Conservation (phyloP, 2,329 filamentous ascomycete genomes). For the Penicillium expansum region DNA sequence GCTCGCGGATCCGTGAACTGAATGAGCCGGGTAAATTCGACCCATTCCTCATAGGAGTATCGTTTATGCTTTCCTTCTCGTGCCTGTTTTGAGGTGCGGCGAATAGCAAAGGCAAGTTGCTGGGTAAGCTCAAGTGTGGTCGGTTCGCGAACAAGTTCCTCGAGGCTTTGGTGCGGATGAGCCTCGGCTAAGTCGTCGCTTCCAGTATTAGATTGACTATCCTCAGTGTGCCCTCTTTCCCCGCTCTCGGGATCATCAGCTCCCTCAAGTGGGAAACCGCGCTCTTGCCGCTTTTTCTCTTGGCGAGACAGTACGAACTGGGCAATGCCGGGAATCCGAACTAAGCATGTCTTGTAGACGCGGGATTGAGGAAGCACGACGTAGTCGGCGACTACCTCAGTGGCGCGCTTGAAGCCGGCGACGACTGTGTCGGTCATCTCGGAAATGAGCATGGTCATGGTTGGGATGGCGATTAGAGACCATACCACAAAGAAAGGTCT, state of each 20-base stretch:
- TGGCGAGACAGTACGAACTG: conserved; percentile 40
- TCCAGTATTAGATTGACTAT: background rate
- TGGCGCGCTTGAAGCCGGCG: conserved; percentile 60
- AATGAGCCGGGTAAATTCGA: conserved; percentile 75
- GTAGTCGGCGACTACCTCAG: conserved; percentile 61
- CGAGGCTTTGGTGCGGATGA: conserved; percentile 33
- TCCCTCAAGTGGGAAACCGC: conserved; percentile 48
- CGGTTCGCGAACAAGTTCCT: conserved; percentile 46
- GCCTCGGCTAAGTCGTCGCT: background rate
- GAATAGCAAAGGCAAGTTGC: conserved; percentile 67
- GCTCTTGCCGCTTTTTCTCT: conserved; percentile 46
- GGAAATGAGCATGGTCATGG: conserved; percentile 81
- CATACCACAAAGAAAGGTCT: conserved; percentile 92
- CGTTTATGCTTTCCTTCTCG: conserved; percentile 56
- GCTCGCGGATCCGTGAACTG: conserved; percentile 49
- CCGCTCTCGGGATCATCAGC: conserved; percentile 23
- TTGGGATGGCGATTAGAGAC: conserved; percentile 80
- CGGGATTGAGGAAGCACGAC: conserved; percentile 63
- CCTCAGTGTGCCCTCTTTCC: conserved; percentile 5
- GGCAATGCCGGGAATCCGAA: conserved; percentile 44
- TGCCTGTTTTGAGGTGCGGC: conserved; percentile 62
- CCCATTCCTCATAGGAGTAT: conserved; percentile 84
- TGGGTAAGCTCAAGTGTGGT: conserved; percentile 59
- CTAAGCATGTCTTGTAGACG: conserved; percentile 53
- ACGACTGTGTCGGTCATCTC: conserved; percentile 84